Conservation (phyloP, 2,329 filamentous ascomycete genomes). For the Scedosporium minutisporum region DNA sequence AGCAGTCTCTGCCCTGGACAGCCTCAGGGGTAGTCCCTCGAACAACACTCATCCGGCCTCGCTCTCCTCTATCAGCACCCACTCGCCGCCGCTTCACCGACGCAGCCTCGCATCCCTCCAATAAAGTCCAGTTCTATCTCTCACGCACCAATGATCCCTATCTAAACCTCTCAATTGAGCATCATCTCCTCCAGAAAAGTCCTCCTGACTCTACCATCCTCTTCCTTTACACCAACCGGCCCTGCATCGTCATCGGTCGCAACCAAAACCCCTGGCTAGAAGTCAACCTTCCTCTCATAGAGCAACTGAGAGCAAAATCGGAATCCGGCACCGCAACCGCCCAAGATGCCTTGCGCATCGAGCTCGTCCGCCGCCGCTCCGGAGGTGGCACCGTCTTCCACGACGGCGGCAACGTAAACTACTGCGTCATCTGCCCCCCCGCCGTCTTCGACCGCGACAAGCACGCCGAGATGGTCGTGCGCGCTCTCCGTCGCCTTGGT, state of each 20-base stretch:
- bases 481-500: constrained; percentile 59
- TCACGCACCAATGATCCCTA: constrained; percentile 66
- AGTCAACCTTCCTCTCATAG: constrained; percentile 60
- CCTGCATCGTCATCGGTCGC: constrained; percentile 82
- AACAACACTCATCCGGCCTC: neutral
- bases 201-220: constrained; percentile 65
- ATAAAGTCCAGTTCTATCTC: constrained; percentile 57
- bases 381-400: constrained; percentile 94
- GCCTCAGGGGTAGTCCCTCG: neutral
- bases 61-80: neutral
- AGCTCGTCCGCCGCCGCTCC: constrained; percentile 72
- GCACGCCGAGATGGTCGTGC: constrained; percentile 86
- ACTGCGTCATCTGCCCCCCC: constrained; percentile 79
- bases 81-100: constrained; percentile 23
- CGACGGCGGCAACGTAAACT: constrained; percentile 88
- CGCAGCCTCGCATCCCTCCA: constrained; percentile 30
- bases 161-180: constrained; percentile 88
- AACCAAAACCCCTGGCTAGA: constrained; percentile 99
- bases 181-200: constrained; percentile 71
- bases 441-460: constrained; percentile 69
- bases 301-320: neutral
- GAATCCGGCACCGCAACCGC: constrained; percentile 3
- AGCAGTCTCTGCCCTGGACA: neutral
- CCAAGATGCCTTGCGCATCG: constrained; percentile 21
- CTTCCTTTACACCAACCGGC: constrained; percentile 79